Percentiles rank a stretch among this genome's conserved stretches.
These are phyloP conservation scores for Peltaster fructicola DNA, from an alignment of 2,329 filamentous ascomycete genomes.

Conservation along the genomic window DNA sequence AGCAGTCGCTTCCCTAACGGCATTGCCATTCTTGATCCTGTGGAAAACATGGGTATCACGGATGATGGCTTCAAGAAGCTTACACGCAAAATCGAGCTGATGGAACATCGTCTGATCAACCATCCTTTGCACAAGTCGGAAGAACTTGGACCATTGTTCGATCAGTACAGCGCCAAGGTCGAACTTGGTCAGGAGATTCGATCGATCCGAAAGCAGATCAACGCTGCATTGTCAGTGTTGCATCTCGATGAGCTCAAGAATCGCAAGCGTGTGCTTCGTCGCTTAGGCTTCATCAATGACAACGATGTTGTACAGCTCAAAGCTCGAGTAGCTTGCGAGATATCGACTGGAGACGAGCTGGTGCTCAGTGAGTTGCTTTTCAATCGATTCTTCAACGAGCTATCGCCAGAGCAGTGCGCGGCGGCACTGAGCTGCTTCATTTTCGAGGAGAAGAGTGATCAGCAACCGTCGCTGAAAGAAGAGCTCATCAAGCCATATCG, in stretches of 20 bases:
- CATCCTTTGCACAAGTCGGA: slow-evolving; percentile 89
- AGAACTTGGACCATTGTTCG: slow-evolving; percentile 65
- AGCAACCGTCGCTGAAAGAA: slow-evolving; percentile 53
- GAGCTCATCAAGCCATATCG: slow-evolving; percentile 72
- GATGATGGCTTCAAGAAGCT: slow-evolving; percentile 90
- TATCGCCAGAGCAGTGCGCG: slow-evolving; percentile 73
- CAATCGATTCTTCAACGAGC: slow-evolving; percentile 94
- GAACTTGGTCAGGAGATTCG: slow-evolving; percentile 64
- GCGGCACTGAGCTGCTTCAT: slow-evolving; percentile 85
- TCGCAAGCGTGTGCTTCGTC: slow-evolving; percentile 83
- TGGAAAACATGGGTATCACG: slow-evolving; percentile 89
- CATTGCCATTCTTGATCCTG: slow-evolving; percentile 70
- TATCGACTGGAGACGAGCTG: slow-evolving; percentile 89
- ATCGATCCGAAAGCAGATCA: slow-evolving; percentile 70
- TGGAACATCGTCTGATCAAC: slow-evolving; percentile 73
- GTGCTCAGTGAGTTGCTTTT: slow-evolving; percentile 87
- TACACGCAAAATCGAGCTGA: slow-evolving; percentile 82
- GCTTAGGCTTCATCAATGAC: slow-evolving; percentile 90
- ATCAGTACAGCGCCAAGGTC: slow-evolving; percentile 71
- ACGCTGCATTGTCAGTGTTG: slow-evolving; percentile 67
- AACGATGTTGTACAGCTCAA: slow-evolving; percentile 91
- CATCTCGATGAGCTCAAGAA: slow-evolving; percentile 94
- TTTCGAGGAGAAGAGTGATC: slow-evolving; percentile 87
- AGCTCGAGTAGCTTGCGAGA: slow-evolving; percentile 92
- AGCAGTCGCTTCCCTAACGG: slow-evolving; percentile 83